Conservation (phyloP, 1,284 basidiomycete genomes). For the Cryptococcus hybrid region DNA sequence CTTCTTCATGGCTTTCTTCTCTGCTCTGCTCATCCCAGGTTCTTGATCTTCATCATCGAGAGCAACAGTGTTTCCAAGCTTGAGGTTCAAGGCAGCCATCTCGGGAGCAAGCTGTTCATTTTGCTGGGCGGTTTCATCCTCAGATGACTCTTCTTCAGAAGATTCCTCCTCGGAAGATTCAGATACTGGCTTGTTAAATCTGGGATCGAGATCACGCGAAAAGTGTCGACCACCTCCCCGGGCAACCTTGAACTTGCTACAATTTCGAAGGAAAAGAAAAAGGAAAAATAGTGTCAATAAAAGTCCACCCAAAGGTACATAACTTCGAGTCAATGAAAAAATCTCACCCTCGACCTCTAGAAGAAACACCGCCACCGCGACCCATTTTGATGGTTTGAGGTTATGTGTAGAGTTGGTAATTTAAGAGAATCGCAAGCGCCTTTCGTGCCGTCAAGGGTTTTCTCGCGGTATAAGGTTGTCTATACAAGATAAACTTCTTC, state of each 20-base stretch:
- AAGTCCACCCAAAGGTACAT: not conserved
- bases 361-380: slow-evolving; percentile 33
- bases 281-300: not conserved
- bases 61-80: slow-evolving; percentile 44
- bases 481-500: no score
- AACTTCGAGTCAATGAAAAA: not conserved
- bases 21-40: slow-evolving; percentile 60
- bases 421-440: no score
- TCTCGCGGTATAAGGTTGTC: no score
- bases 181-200: slow-evolving; percentile 23
- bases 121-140: slow-evolving; percentile 16
- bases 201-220: slow-evolving; percentile 56
- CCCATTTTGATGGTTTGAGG: slow-evolving; percentile 17
- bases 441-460: no score
- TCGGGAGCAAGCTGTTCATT: slow-evolving; percentile 37
- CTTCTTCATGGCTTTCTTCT: slow-evolving; percentile 71
- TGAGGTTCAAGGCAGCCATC: slow-evolving; percentile 48
- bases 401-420: not conserved
- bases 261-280: not conserved
- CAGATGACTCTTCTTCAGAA: slow-evolving; percentile 17
- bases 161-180: slow-evolving; percentile 32
- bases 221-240: slow-evolving; percentile 82
- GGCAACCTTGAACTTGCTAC: slow-evolving; percentile 72
- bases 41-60: slow-evolving; percentile 42
- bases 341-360: slow-evolving; percentile 43